Base-by-base conservation (phyloP, 331 rosid genomes). In the Rosa hybrid region DNA sequence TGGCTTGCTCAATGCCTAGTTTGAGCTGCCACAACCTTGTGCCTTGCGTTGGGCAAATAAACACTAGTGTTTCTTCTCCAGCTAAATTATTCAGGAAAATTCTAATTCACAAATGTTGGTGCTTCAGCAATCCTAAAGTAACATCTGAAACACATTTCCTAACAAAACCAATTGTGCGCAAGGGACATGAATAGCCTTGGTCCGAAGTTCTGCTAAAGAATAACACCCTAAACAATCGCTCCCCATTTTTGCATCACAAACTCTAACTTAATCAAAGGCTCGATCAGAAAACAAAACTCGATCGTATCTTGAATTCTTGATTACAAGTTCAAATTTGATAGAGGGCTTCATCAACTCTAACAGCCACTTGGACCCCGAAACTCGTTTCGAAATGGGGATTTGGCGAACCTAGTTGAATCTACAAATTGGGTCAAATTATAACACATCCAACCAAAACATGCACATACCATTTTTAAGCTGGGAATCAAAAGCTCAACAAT, bases 391-490 rank as follows among this genome's bases (percentile, higher is more conserved):
- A 42, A 39, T 57, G 54, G 16, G 1, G 21, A 77, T 77, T 38
- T 27, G 0, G 62, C 13, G 46, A 46, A 63, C 49, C 23, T 30
- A 20, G 34, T 77, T 25, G n/a, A 48, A 49, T 65, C 64, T 38
- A 64, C 64, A 49, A 49, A 49, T 12, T 20, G 44, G 30, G n/a
- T 38, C 46, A 38, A 65, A 4, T 34, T 7, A 68, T 18, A 7
- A 8, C 50, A 68, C 10, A 41, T 68, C 46, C 38, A 83, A 86
- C 34, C 30, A 30, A 67, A 71, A 85, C 60, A 12, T 16, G 5
- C 10, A 57, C 90, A 27, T 84, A 92, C 98, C 98, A 94, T 94
- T 80, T 46, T 30, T 7, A 82, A 77, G 84, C 67, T 74, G 72
- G 78, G 71, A 77, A 86, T 65, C 81, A 59, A 82, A 84, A 77